These are phyloP conservation scores for Penicillium pulvis DNA, from an alignment of 495 filamentous ascomycete species.

Conservation along the genomic window DNA sequence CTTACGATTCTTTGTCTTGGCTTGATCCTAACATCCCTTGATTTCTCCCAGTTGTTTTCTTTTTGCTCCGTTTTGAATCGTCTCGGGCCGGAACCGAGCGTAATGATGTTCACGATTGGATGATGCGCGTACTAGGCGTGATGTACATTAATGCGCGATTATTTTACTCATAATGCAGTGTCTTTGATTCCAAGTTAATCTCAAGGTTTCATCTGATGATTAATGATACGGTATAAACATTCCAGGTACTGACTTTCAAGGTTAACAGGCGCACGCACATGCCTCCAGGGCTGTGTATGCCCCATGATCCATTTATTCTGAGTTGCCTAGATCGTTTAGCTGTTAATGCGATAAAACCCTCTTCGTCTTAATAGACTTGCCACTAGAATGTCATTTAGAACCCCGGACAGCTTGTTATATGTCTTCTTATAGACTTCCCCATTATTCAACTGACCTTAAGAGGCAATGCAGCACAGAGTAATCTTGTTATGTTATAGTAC, in stretches of 20 bases:
- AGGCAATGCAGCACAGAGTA: too few species aligned
- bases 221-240: not conserved
- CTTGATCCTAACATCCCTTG: not conserved
- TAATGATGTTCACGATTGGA: constrained; percentile 26
- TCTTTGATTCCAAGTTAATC: not conserved
- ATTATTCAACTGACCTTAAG: too few species aligned
- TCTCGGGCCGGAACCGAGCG: constrained; percentile 26
- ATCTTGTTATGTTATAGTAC: too few species aligned
- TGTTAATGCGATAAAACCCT: too few species aligned
- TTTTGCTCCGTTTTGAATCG: constrained; percentile 2
- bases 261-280: not conserved
- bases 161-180: constrained; percentile 1
- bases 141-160: constrained; percentile 14
- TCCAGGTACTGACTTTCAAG: too few species aligned
- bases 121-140: constrained; percentile 1
- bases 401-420: too few species aligned
- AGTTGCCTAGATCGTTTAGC: too few species aligned
- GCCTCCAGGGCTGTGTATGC: not conserved
- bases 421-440: too few species aligned
- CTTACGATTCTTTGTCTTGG: not conserved
- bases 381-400: too few species aligned
- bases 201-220: not conserved
- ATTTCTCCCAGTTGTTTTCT: not conserved
- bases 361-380: too few species aligned
- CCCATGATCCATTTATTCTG: not conserved